Conservation (phyloP, 192 early-diverging fungal species). For the Coemansia sp. region DNA sequence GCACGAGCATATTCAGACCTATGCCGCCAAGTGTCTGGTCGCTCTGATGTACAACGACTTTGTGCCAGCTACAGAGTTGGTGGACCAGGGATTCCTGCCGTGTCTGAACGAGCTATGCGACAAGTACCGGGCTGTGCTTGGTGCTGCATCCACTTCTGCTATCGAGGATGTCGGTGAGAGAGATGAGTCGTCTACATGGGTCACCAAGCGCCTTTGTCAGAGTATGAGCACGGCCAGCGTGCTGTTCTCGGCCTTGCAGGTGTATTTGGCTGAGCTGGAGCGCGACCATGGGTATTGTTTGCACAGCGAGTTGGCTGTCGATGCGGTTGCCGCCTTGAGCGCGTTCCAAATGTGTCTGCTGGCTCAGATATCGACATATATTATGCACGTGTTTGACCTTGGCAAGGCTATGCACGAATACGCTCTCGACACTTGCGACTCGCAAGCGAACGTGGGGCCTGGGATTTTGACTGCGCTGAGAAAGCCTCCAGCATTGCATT, state of each 20-base stretch:
- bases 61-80: not conserved
- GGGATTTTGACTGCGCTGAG: not conserved
- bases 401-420: not conserved
- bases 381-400: slow-evolving; percentile 23
- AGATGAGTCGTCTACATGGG: not conserved
- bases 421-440: not conserved
- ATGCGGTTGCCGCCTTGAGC: slow-evolving; percentile 14
- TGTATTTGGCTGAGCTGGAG: slow-evolving; percentile 19
- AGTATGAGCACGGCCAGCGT: slow-evolving; percentile 13
- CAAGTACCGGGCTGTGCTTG: not conserved
- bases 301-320: slow-evolving; percentile 1
- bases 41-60: slow-evolving; percentile 23
- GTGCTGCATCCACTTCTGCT: not conserved
- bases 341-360: slow-evolving; percentile 26
- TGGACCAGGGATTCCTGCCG: slow-evolving; percentile 13
- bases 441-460: not conserved
- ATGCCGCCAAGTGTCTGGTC: slow-evolving; percentile 40
- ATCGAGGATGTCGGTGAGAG: not conserved
- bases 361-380: slow-evolving; percentile 22
- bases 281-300: slow-evolving; percentile 17
- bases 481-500: not conserved
- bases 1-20: slow-evolving; percentile 20
- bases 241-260: slow-evolving; percentile 26
- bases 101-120: slow-evolving; percentile 13
- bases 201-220: not conserved